These are phyloP conservation scores for Pestalotiopsis sp. DNA, from an alignment of 2,329 filamentous ascomycete genomes.

Conservation along the genomic window DNA sequence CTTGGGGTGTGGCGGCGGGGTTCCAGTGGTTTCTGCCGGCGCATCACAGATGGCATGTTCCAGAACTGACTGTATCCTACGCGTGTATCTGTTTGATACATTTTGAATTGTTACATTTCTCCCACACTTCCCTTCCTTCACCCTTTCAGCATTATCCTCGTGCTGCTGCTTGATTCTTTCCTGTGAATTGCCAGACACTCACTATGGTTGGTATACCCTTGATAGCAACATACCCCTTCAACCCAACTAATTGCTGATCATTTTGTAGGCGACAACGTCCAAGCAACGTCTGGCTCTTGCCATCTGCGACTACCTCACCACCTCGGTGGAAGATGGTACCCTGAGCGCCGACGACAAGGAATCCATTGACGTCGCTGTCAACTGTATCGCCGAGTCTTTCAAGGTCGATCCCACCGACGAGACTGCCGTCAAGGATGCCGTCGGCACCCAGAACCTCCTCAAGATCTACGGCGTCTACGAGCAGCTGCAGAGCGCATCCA, in stretches of 20 bases:
- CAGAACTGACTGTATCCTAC: conserved; percentile 1
- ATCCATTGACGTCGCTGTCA: conserved; percentile 89
- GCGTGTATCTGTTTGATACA: background rate
- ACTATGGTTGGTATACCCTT: background rate
- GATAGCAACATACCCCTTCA: background rate
- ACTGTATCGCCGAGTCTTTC: conserved; percentile 95
- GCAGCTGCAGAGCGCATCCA: conserved; percentile 72
- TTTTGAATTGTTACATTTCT: background rate
- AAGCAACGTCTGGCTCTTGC: conserved; percentile 92
- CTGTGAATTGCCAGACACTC: background rate
- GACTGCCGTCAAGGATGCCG: conserved; percentile 71
- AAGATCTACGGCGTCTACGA: conserved; percentile 96
- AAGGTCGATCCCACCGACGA: conserved; percentile 85
- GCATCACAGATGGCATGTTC: background rate
- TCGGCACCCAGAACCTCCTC: conserved; percentile 84
- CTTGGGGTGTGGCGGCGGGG: background rate
- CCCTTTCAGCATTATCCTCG: background rate
- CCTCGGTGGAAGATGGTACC: conserved; percentile 85
- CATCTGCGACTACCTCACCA: conserved; percentile 92
- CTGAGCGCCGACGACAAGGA: conserved; percentile 87
- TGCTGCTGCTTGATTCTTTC: background rate
- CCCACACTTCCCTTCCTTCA: background rate
- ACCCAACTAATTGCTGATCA: background rate
- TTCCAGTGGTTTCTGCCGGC: background rate
- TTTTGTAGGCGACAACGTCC: conserved; percentile 45